A percentile compares a stretch with the other conserved stretches of the same genome.
phyloP scores from a whole-genome alignment of 306 rosid species.

The Sicyos edulis region DNA sequence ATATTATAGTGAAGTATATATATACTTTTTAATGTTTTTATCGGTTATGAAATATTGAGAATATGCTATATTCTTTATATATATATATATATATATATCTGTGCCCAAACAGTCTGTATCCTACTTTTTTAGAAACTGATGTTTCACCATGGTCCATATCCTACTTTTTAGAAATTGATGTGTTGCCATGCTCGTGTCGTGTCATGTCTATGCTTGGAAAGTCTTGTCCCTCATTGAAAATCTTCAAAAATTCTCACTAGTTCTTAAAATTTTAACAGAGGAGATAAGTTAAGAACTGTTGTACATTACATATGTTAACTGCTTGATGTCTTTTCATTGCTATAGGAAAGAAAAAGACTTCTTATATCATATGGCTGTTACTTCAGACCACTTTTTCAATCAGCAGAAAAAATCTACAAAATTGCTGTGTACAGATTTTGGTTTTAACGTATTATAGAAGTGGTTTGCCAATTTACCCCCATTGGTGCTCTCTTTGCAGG shows the following conservation, averaged over 20 bases:
- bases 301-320: not conserved
- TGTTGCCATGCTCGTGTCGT: not conserved
- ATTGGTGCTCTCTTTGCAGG: not conserved
- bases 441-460: not conserved
- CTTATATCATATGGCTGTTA: not conserved
- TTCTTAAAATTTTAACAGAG: not conserved
- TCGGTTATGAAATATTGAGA: not conserved
- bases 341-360: not conserved
- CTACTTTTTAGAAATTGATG: no score
- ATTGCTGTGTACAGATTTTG: not conserved
- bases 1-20: not conserved
- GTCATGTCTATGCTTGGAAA: not conserved
- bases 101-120: not conserved
- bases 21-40: not conserved
- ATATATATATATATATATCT: no score
- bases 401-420: not conserved
- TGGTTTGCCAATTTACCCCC: not conserved
- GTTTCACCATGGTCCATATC: no score
- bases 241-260: not conserved
- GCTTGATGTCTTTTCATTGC: not conserved
- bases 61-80: not conserved
- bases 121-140: not conserved
- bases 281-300: not conserved
- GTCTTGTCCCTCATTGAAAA: not conserved
- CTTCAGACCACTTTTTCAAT: not conserved